Conservation (phyloP, 257 asterid genomes). For the Plectranthus barbatus region DNA sequence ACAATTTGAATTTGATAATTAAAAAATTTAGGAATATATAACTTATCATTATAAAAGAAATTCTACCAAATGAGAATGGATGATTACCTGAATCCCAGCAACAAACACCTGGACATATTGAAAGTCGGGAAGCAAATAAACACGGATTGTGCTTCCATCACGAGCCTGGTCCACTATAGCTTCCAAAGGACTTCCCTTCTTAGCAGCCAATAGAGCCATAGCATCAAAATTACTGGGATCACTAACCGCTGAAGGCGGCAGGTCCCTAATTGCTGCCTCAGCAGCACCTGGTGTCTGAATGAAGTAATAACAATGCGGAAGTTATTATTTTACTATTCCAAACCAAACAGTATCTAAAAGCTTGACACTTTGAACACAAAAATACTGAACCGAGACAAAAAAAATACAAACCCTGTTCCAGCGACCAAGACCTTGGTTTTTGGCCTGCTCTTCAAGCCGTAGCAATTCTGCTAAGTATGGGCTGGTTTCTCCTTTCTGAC, state of each 20-base stretch:
- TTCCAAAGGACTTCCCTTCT: slow-evolving; percentile 88
- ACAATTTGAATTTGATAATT: not conserved
- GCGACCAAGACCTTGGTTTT: slow-evolving; percentile 83
- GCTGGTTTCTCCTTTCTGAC: slow-evolving; percentile 88
- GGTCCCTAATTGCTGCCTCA: slow-evolving; percentile 63
- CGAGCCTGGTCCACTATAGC: slow-evolving; percentile 94
- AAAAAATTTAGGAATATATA: not conserved
- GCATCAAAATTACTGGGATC: slow-evolving; percentile 74
- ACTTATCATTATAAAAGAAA: not conserved
- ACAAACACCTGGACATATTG: slow-evolving; percentile 83
- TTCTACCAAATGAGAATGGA: not conserved
- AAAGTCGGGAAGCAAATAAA: slow-evolving; percentile 83
- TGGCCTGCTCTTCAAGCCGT: slow-evolving; percentile 79
- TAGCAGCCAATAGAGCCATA: slow-evolving; percentile 58
- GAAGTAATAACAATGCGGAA: slow-evolving; percentile 7
- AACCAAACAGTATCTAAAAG: not conserved
- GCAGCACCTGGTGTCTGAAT: slow-evolving; percentile 76
- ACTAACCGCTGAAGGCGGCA: slow-evolving; percentile 85
- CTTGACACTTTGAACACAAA: not conserved
- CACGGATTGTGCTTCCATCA: slow-evolving; percentile 94
- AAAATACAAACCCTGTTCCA: slow-evolving; percentile 71
- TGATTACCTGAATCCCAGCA: slow-evolving; percentile 84
- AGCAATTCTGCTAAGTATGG: slow-evolving; percentile 66
- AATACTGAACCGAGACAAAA: not conserved
- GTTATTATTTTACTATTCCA: not conserved